Percentiles rank a stretch among this genome's conserved stretches.
Evolutionary conservation across 1,284 basidiomycete species (phyloP).

Genomic region (Cryptococcus depauperatus): DNA sequence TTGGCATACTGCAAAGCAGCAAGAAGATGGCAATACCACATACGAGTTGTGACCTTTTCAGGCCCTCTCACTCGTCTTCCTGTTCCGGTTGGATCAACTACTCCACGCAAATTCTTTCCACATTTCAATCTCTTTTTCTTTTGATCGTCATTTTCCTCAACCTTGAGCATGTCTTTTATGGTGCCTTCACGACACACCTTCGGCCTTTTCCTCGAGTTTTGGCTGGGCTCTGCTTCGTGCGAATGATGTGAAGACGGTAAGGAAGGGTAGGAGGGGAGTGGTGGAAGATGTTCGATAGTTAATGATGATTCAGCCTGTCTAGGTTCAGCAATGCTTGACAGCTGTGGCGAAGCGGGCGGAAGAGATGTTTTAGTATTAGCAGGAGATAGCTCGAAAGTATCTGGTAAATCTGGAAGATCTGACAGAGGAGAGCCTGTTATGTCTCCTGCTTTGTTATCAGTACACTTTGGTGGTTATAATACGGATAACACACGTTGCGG

Average conservation of each 20-base stretch:
- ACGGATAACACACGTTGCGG: too few relatives aligned
- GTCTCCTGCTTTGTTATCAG: too few relatives aligned
- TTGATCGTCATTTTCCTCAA: conserved; percentile 2
- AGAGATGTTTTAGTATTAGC: neutral
- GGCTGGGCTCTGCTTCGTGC: neutral
- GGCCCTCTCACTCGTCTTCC: neutral
- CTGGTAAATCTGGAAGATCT: conserved; percentile 19
- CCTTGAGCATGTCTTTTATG: neutral
- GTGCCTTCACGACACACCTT: neutral
- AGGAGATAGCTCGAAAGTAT: conserved; percentile 5
- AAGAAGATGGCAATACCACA: too few relatives aligned
- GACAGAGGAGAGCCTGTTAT: conserved; percentile 27
- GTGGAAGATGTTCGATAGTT: conserved; percentile 4
- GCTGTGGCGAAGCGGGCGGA: neutral
- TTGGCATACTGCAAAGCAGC: too few relatives aligned
- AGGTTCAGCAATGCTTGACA: neutral
- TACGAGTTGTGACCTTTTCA: conserved; percentile 23
- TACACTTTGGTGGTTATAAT: too few relatives aligned
- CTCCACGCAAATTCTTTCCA: neutral
- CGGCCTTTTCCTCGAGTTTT: neutral
- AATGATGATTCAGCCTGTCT: conserved; percentile 14
- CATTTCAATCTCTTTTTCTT: neutral
- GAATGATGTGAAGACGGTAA: neutral
- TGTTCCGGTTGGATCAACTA: neutral
- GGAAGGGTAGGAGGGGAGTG: conserved; percentile 2